A percentile compares a stretch with the other conserved stretches of the same genome.
Conservation (phyloP, 371 early-diverging fungal genomes). For the Capniomyces stellatus region DNA sequence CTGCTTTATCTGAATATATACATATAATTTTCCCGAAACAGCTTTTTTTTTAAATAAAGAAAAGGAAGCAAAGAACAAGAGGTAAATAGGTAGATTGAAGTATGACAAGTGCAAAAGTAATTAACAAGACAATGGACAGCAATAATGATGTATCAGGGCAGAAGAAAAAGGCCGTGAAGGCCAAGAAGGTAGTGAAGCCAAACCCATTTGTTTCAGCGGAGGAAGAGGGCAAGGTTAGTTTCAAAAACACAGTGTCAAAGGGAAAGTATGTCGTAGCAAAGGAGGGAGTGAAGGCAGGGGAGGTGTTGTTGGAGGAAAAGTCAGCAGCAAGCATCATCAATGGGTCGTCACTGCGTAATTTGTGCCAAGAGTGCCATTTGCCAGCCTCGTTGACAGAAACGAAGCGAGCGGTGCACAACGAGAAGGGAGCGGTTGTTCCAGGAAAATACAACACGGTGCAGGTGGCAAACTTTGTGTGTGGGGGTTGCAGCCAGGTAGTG, state of each 20-base stretch:
- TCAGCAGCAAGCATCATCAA: constrained; percentile 39
- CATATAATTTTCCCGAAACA: too few relatives aligned
- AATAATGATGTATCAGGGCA: too few relatives aligned
- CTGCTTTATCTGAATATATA: too few relatives aligned
- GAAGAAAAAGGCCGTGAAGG: too few relatives aligned
- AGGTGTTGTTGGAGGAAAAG: constrained; percentile 30
- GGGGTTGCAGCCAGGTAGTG: constrained; percentile 30
- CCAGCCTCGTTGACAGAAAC: constrained; percentile 17
- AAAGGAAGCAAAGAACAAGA: too few relatives aligned
- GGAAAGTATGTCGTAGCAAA: constrained; percentile 43
- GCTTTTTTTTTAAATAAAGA: too few relatives aligned
- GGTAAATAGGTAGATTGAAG: too few relatives aligned
- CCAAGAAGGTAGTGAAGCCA: constrained; percentile 19
- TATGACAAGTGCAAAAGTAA: too few relatives aligned
- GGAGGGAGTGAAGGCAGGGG: constrained; percentile 29
- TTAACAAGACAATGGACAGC: too few relatives aligned
- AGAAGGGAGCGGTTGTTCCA: constrained; percentile 11
- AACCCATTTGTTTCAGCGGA: constrained; percentile 15
- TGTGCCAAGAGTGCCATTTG: constrained; percentile 40
- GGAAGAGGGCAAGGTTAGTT: constrained; percentile 8
- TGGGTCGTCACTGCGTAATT: constrained; percentile 28
- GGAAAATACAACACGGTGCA: constrained; percentile 15
- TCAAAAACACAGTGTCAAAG: constrained; percentile 26
- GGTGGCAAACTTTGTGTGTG: constrained; percentile 23
- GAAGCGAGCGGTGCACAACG: constrained; percentile 13